Evolutionary conservation across 225 moss, liverwort and hornwort species (phyloP).

Genomic region (Bryum argenteum): DNA sequence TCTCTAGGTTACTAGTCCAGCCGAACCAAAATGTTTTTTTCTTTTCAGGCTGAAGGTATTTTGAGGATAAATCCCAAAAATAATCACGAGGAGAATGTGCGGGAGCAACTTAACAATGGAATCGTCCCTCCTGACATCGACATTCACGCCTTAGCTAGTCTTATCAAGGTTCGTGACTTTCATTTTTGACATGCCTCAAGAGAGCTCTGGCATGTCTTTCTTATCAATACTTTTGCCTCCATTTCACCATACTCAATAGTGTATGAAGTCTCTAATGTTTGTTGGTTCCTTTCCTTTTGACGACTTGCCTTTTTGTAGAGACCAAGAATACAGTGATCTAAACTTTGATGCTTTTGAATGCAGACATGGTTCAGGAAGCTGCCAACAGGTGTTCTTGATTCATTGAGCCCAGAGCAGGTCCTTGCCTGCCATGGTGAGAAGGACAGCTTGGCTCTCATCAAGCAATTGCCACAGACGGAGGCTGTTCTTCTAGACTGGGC

Average conservation of each 20-base stretch:
- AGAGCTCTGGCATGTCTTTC: neutral
- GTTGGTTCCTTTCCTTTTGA: neutral
- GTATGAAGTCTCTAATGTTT: constrained; percentile 7
- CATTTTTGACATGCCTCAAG: neutral
- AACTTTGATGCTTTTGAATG: neutral
- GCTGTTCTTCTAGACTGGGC: constrained; percentile 97
- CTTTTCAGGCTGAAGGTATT: constrained; percentile 90
- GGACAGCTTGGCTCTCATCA: constrained; percentile 85
- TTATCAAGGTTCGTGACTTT: constrained; percentile 71
- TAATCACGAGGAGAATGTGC: constrained; percentile 90
- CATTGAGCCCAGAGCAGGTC: constrained; percentile 91
- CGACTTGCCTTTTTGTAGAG: neutral
- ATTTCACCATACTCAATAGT: neutral
- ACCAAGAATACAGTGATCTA: constrained; percentile 36
- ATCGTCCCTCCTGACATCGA: constrained; percentile 91
- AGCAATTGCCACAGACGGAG: constrained; percentile 81
- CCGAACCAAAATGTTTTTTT: constrained; percentile 7
- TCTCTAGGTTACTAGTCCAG: neutral
- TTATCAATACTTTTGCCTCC: neutral
- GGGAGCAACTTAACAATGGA: constrained; percentile 93
- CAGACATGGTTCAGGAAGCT: constrained; percentile 98
- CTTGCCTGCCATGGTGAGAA: constrained; percentile 94
- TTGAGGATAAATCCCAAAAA: constrained; percentile 97
- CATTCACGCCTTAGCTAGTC: constrained; percentile 89
- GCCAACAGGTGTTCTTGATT: constrained; percentile 86